A percentile compares a stretch with the other conserved stretches of the same genome.
phyloP scores from a whole-genome alignment of 148 eudicot species.

The Rheum nobile region DNA sequence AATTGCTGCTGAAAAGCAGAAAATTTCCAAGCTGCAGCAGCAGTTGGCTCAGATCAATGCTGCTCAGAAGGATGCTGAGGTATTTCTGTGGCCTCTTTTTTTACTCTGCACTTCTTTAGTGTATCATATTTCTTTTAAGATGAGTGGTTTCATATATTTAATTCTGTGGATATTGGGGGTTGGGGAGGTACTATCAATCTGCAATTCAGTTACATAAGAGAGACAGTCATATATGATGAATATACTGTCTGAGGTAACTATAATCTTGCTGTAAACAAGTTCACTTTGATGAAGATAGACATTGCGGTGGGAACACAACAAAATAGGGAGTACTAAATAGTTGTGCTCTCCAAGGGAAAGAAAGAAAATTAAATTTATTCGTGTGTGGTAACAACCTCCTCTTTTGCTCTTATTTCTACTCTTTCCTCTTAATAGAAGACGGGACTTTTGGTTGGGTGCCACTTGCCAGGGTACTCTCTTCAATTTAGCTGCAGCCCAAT shows the following conservation, averaged over 20 bases:
- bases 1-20: conserved; percentile 64
- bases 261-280: background rate
- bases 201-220: background rate
- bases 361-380: background rate
- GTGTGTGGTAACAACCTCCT: background rate
- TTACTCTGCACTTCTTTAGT: conserved; percentile 1
- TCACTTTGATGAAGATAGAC: background rate
- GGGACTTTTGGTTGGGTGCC: background rate
- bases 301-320: background rate
- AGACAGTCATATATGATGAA: background rate
- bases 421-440: background rate
- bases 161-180: background rate
- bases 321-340: background rate
- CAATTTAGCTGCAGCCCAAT: background rate
- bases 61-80: conserved; percentile 72
- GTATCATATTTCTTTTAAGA: background rate
- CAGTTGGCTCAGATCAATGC: conserved; percentile 48
- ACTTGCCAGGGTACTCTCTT: background rate
- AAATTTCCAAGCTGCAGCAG: conserved; percentile 48
- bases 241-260: background rate
- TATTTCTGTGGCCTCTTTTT: conserved; percentile 11
- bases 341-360: background rate
- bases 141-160: background rate
- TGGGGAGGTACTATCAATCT: background rate
- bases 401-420: background rate